These are phyloP conservation scores for Trifolium pratense DNA, from an alignment of 306 rosid genomes.

Conservation along the genomic window DNA sequence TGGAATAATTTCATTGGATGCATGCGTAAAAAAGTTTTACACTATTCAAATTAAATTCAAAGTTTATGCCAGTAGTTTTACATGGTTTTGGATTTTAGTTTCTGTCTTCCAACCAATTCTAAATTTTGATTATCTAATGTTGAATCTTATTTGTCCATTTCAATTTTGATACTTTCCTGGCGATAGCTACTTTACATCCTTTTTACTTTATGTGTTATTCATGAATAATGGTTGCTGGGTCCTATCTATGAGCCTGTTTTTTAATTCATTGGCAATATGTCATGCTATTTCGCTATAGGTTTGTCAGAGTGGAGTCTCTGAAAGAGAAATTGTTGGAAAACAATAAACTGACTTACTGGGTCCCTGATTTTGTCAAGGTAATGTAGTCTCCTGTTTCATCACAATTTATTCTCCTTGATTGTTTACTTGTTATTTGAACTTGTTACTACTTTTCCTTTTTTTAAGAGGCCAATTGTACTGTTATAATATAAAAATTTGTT, in stretches of 20 bases:
- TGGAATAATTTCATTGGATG: too few species aligned
- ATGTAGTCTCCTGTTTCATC: constrained; percentile 13
- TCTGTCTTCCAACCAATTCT: too few species aligned
- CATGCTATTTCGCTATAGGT: constrained; percentile 59
- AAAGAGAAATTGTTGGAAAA: constrained; percentile 85
- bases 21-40: too few species aligned
- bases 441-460: constrained; percentile 7
- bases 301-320: constrained; percentile 81
- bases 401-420: neutral
- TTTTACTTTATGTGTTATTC: neutral
- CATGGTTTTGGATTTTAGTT: neutral
- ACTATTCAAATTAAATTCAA: too few species aligned
- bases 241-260: neutral
- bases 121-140: neutral
- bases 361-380: constrained; percentile 99
- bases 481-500: neutral
- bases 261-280: constrained; percentile 21
- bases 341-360: constrained; percentile 91
- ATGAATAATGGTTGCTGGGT: neutral
- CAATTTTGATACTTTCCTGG: neutral
- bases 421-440: constrained; percentile 14
- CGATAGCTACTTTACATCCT: constrained; percentile 24
- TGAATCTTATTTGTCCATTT: neutral
- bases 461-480: neutral
- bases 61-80: constrained; percentile 2